Evolutionary conservation across 2,329 filamentous ascomycete genomes (phyloP), one percentile per base, ranked within the genome.

Genomic region (Stagonosporopsis vannaccii): DNA sequence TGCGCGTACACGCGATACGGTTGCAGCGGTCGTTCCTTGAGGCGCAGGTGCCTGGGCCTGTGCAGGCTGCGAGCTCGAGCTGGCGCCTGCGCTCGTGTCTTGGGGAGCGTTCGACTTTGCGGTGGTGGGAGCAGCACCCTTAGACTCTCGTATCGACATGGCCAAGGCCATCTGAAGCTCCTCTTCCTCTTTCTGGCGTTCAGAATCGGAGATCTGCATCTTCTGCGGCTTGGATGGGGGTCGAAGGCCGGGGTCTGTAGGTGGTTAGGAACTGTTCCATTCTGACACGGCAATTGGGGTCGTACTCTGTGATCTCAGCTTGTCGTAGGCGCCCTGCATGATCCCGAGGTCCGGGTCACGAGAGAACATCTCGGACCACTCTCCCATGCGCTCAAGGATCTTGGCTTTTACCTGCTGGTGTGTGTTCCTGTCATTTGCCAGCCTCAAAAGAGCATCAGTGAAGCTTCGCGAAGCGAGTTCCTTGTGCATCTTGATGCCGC

Each of bases 321-420:
- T 91, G 79, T 88, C 88, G 77, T 94, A 98, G 56, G 94, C 93
- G 72, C 96, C 91, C 75, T 93, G 90, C 95, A 99, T 99, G 74
- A 99, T 96, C 17, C 95, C 95, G 58, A 99, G 85, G 73, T 97
- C 94, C 11, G 92, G 86, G 73, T 97, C 92, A 58, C 85, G 88
- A 68, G 86, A 85, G 75, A 98, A 98, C 91, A 97, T 96, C 70
- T 95, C 91, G 54, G 90, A 88, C 95, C 95, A 99, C 63, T 94
- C 91, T 75, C 90, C 89, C 92, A 98, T 98, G 65, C 93, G 88
- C 81, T 98, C 94, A 56, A 98, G 79, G 63, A 99, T 97, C 84
- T 97, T 98, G 62, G 91, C 87, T 79, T 98, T 98, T 74, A 99
- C 95, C 77, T 97, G 92, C 73, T 90, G 89, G 77, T 98, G 95